Percentiles rank a stretch among this genome's conserved stretches.
These are phyloP conservation scores for Chlorella sp. DNA, from an alignment of 139 green algal genomes.

Conservation along the genomic window DNA sequence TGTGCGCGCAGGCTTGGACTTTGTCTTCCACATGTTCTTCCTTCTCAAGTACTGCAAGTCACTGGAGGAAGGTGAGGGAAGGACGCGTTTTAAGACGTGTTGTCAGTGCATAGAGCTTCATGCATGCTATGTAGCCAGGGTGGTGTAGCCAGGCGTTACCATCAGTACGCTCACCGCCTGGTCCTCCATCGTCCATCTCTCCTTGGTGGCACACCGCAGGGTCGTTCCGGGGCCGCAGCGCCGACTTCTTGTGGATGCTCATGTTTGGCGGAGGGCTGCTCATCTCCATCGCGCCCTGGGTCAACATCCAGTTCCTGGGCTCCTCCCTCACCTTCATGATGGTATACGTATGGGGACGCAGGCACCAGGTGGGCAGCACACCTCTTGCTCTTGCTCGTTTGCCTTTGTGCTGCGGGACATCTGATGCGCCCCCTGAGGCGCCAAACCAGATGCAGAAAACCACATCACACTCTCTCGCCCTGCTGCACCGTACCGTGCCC, in stretches of 20 bases:
- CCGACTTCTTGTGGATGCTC: conserved; percentile 99
- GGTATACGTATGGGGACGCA: conserved; percentile 93
- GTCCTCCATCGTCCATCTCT: background rate
- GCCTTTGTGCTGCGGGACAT: too few relatives aligned
- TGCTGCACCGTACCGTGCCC: too few relatives aligned
- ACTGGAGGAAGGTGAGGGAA: conserved; percentile 90
- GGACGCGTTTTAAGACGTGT: too few relatives aligned
- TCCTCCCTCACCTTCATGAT: conserved; percentile 97
- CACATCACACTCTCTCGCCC: too few relatives aligned
- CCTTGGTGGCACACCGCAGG: conserved; percentile 22
- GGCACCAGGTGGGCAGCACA: conserved; percentile 9
- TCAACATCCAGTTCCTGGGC: conserved; percentile 95
- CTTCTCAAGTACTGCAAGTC: conserved; percentile 93
- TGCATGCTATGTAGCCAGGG: background rate
- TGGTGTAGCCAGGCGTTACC: background rate
- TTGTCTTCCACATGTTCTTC: conserved; percentile 99
- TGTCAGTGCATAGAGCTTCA: background rate
- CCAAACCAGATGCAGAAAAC: background rate
- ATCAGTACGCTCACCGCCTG: background rate
- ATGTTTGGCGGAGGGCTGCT: conserved; percentile 82
- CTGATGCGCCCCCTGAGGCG: too few relatives aligned
- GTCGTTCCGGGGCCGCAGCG: conserved; percentile 83
- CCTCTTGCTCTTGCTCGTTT: too few relatives aligned
- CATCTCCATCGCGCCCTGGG: conserved; percentile 72
- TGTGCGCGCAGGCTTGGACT: conserved; percentile 82